Evolutionary conservation across 768 basidiomycete genomes (phyloP), one percentile per base, ranked within the genome.

Genomic region (Russula earlei): DNA sequence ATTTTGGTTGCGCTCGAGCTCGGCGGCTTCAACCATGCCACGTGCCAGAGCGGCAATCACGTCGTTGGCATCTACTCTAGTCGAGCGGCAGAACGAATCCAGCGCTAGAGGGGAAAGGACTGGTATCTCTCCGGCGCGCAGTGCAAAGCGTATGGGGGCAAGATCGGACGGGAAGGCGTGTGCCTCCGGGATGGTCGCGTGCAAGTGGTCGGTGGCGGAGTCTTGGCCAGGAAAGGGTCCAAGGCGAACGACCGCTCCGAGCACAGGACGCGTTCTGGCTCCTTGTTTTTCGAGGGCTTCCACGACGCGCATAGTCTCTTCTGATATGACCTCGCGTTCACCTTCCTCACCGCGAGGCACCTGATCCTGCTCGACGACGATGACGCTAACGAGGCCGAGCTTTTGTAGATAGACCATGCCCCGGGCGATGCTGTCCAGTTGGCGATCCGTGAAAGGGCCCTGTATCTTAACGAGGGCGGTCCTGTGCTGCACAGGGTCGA

Each of bases 381-480:
- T 91, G 64, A 99, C 92, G 61, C 88, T 88, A 64, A 97, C 89
- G 19, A 99, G 78, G 2, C 96, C 96, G 17, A 98, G 84, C 67
- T 94, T 95, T 69, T 95, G 90, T 45, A 99, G 81, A 68, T 96
- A 93, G 38, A 94, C 89, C 74, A 99, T 81, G 50, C 96, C 96
- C 38, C 86, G 81, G 38, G 87, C 84, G 62, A 99, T 91, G 68
- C 93, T 94, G 62, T 95, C 90, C 55, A 98, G 81, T 65, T 97
- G 96, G 8, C 83, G 78, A 70, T 95, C 87, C 10, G 83, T 87
- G 67, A 98, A 98, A 2, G 96, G 96, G 10, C 94, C 92, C 69
- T 98, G 96, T 2, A 98, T 74, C 71, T 98, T 98, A 63, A 99
- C 94, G 15, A 99, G 82, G 5, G 94, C 92, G 0, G 96, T 95